A percentile compares a stretch with the other conserved stretches of the same genome.
These are phyloP conservation scores for Ramalina intermedia DNA, from an alignment of 495 filamentous ascomycete genomes.

Conservation along the genomic window DNA sequence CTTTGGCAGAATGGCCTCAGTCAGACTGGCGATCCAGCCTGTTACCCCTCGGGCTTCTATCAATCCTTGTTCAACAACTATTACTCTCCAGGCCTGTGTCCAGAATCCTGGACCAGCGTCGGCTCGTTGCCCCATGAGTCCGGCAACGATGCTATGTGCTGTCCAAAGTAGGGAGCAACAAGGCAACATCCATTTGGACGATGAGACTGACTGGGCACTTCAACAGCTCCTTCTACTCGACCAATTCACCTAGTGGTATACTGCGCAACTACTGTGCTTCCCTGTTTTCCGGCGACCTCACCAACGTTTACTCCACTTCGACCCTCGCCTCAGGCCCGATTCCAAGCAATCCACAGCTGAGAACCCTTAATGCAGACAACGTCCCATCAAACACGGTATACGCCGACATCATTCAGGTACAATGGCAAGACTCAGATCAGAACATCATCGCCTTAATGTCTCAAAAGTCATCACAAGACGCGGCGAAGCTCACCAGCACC, in stretches of 20 bases:
- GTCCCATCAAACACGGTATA: slow-evolving; percentile 6
- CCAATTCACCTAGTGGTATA: not conserved
- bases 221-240: slow-evolving; percentile 2
- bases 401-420: slow-evolving; percentile 8
- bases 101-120: slow-evolving; percentile 7
- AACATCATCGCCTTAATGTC: slow-evolving; percentile 5
- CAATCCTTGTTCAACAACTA: slow-evolving; percentile 3
- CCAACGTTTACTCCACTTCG: slow-evolving; percentile 5
- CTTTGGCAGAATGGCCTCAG: slow-evolving; percentile 10
- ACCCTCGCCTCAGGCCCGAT: not conserved
- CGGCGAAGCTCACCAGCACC: not conserved
- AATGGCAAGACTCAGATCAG: slow-evolving; percentile 4
- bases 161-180: not conserved
- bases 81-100: slow-evolving; percentile 9
- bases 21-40: slow-evolving; percentile 7
- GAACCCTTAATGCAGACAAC: not conserved
- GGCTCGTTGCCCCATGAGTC: not conserved
- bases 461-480: not conserved
- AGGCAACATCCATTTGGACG: not conserved
- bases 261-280: slow-evolving; percentile 1
- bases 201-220: not conserved
- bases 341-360: not conserved
- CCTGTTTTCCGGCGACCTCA: slow-evolving; percentile 2
- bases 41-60: slow-evolving; percentile 7
- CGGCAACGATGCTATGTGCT: slow-evolving; percentile 3